These are phyloP conservation scores for Polygonum aviculare DNA, from an alignment of 148 eudicot species.

Conservation along the genomic window DNA sequence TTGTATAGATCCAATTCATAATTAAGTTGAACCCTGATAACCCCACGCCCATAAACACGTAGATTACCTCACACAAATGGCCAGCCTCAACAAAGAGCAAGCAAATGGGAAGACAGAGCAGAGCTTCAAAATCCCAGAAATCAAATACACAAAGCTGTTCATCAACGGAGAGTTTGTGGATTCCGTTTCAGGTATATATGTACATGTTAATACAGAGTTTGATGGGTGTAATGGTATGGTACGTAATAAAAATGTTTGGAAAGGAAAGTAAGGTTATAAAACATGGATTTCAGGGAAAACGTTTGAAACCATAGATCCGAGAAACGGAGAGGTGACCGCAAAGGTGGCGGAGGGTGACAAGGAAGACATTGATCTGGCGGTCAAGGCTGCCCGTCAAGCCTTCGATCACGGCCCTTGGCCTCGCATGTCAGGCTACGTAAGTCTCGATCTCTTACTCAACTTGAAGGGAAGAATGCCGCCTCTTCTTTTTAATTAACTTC, in stretches of 20 bases:
- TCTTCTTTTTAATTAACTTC: no score
- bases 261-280: no score
- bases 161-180: conserved; percentile 78
- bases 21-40: no score
- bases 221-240: no score
- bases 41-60: no score
- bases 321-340: conserved; percentile 66
- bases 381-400: conserved; percentile 74
- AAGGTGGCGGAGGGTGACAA: conserved; percentile 61
- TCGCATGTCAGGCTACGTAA: conserved; percentile 55
- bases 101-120: conserved; percentile 6
- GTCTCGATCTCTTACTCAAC: neutral
- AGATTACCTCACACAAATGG: neutral
- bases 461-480: no score
- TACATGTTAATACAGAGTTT: conserved; percentile 1
- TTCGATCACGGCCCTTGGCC: conserved; percentile 94
- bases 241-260: no score
- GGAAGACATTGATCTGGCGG: conserved; percentile 70
- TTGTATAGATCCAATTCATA: no score
- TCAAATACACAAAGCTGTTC: conserved; percentile 80
- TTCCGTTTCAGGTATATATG: conserved; percentile 33
- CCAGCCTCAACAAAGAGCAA: neutral
- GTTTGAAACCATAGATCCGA: conserved; percentile 78
- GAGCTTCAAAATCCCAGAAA: conserved; percentile 34
- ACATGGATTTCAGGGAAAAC: conserved; percentile 58